Evolutionary conservation across 495 filamentous ascomycete species (phyloP).

Genomic region (Daldinia loculata): DNA sequence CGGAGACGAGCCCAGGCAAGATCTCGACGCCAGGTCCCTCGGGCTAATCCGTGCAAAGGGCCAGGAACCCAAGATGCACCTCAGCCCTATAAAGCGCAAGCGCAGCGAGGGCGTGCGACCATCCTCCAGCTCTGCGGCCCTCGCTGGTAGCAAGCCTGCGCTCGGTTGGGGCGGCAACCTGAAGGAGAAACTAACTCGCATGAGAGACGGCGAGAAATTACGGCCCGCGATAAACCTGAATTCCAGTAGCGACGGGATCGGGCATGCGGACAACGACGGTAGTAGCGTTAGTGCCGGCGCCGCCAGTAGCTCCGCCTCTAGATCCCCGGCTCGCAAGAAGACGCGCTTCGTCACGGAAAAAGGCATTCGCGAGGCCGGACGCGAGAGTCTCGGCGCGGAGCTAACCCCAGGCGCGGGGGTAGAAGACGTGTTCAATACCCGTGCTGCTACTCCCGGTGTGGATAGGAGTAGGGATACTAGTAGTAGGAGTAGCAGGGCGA

Average conservation of each 20-base stretch:
- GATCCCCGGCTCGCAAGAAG: constrained; percentile 72
- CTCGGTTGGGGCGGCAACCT: constrained; percentile 62
- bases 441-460: not conserved
- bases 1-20: constrained; percentile 37
- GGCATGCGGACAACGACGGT: constrained; percentile 1
- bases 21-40: constrained; percentile 58
- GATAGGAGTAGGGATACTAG: not conserved
- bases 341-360: constrained; percentile 81
- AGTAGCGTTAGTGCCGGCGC: not conserved
- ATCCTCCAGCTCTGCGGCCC: constrained; percentile 25
- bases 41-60: constrained; percentile 67
- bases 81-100: constrained; percentile 81
- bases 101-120: constrained; percentile 54
- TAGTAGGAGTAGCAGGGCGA: constrained; percentile 33
- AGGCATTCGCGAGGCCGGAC: constrained; percentile 77
- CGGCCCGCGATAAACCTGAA: constrained; percentile 14
- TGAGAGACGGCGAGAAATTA: constrained; percentile 64
- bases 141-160: constrained; percentile 19
- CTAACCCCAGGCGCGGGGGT: constrained; percentile 41
- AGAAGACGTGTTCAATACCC: not conserved
- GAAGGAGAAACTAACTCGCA: constrained; percentile 57
- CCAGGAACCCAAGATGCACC: constrained; percentile 61
- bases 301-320: constrained; percentile 12
- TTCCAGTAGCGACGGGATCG: not conserved
- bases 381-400: constrained; percentile 73